A percentile compares a stretch with the other conserved stretches of the same genome.
Conservation (phyloP, 2,329 filamentous ascomycete species). For the Sphaerostilbella broomeana region DNA sequence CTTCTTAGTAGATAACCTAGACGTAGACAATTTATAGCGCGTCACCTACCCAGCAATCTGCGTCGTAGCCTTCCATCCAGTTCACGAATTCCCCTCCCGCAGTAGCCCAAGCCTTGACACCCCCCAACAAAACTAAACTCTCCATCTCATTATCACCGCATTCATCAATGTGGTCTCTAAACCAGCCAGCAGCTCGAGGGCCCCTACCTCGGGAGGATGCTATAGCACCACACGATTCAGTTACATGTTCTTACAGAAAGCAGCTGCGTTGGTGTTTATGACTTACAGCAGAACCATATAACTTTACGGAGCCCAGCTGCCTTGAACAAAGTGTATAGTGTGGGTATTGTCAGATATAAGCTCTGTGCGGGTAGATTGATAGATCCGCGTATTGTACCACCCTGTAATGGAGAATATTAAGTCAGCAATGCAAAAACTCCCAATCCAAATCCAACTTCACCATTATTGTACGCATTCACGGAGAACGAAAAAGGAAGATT, state of each 20-base stretch:
- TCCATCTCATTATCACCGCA: conserved; percentile 34
- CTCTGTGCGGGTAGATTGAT: conserved; percentile 46
- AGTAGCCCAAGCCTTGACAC: conserved; percentile 48
- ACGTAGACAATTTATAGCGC: too few relatives aligned
- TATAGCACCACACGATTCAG: conserved; percentile 21
- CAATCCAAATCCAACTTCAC: too few relatives aligned
- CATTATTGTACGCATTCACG: too few relatives aligned
- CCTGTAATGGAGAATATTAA: conserved; percentile 28
- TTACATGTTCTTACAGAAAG: not conserved
- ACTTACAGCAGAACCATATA: conserved; percentile 44
- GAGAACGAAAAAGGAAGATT: not conserved
- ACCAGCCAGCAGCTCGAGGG: conserved; percentile 47
- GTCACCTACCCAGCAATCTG: conserved; percentile 28
- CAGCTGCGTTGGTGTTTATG: not conserved
- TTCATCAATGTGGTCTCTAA: conserved; percentile 43
- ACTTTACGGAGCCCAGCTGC: conserved; percentile 32
- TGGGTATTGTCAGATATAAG: conserved; percentile 36
- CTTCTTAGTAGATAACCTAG: too few relatives aligned
- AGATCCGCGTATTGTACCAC: conserved; percentile 49
- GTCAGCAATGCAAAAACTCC: not conserved
- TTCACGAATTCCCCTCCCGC: conserved; percentile 41
- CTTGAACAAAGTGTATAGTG: conserved; percentile 36
- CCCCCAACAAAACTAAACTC: conserved; percentile 44
- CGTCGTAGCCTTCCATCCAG: conserved; percentile 43
- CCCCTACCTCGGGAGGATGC: conserved; percentile 50